Percentiles rank a stretch among this genome's conserved stretches.
phyloP scores from a whole-genome alignment of 176 grass and related monocot genomes.

The Rhynchospora tenuis region DNA sequence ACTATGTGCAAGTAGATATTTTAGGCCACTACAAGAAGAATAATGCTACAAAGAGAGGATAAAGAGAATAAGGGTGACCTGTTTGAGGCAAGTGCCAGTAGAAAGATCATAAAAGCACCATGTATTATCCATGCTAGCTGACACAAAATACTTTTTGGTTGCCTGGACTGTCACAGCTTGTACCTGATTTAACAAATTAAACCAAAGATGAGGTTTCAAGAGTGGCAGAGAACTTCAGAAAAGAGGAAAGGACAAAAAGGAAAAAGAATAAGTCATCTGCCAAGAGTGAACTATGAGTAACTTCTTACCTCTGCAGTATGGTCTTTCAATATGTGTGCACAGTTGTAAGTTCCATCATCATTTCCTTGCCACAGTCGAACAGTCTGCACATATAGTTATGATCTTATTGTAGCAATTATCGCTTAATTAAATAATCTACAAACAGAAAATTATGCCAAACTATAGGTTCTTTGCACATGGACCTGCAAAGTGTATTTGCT shows the following conservation, averaged over 20 bases:
- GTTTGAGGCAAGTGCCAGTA: conserved; percentile 83
- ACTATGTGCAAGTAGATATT: conserved; percentile 7
- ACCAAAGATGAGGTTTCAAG: not conserved
- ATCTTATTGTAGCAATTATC: not conserved
- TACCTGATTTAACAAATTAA: conserved; percentile 42
- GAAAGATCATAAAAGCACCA: conserved; percentile 99
- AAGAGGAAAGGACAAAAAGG: conserved; percentile 2
- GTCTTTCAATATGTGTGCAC: conserved; percentile 61
- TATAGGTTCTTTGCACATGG: not conserved
- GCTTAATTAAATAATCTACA: not conserved
- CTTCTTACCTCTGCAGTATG: conserved; percentile 76
- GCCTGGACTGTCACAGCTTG: conserved; percentile 97
- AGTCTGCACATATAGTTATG: conserved; percentile 56
- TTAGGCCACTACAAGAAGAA: not conserved
- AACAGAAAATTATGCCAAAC: not conserved
- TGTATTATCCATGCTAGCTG: conserved; percentile 85
- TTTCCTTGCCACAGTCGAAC: conserved; percentile 90
- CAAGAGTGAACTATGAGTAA: not conserved
- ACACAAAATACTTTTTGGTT: conserved; percentile 90
- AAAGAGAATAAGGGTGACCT: conserved; percentile 35
- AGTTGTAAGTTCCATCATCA: conserved; percentile 79
- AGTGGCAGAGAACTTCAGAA: not conserved
- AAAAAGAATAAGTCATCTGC: not conserved
- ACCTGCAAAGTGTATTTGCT: not conserved
- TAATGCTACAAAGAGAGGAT: not conserved